These are phyloP conservation scores for Candida quercuum DNA, from an alignment of 805 yeast species.

Conservation along the genomic window DNA sequence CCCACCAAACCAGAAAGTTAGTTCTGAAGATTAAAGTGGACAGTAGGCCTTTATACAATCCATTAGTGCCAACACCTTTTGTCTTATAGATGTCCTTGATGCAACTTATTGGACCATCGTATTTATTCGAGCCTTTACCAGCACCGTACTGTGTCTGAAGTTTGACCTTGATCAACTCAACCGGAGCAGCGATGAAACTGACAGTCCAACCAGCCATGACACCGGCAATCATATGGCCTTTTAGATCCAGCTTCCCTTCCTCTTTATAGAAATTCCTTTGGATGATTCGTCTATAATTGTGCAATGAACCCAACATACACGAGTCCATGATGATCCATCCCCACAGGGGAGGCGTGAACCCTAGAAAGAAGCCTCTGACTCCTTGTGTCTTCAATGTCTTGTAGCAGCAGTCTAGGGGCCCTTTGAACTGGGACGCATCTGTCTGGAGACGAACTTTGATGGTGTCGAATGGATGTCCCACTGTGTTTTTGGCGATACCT, in stretches of 20 bases:
- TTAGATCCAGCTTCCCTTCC: constrained; percentile 59
- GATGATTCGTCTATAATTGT: constrained; percentile 64
- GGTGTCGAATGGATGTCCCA: constrained; percentile 92
- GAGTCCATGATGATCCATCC: constrained; percentile 96
- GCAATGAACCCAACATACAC: constrained; percentile 83
- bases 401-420: constrained; percentile 75
- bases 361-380: constrained; percentile 72
- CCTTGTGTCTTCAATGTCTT: constrained; percentile 77
- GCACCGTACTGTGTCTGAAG: constrained; percentile 88
- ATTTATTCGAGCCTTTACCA: constrained; percentile 41
- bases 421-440: constrained; percentile 65
- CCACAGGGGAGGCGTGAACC: constrained; percentile 87
- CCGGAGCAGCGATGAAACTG: constrained; percentile 92
- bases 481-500: constrained; percentile 82
- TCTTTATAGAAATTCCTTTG: constrained; percentile 58
- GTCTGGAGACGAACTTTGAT: constrained; percentile 83
- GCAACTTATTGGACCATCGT: constrained; percentile 79
- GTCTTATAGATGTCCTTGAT: constrained; percentile 49
- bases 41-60: constrained; percentile 75
- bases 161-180: constrained; percentile 84
- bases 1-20: constrained; percentile 91
- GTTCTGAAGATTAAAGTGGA: constrained; percentile 86
- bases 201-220: constrained; percentile 81
- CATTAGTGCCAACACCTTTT: constrained; percentile 53
- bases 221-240: constrained; percentile 79